These are phyloP conservation scores for Xylona heveae DNA, from an alignment of 495 filamentous ascomycete genomes.

Conservation along the genomic window DNA sequence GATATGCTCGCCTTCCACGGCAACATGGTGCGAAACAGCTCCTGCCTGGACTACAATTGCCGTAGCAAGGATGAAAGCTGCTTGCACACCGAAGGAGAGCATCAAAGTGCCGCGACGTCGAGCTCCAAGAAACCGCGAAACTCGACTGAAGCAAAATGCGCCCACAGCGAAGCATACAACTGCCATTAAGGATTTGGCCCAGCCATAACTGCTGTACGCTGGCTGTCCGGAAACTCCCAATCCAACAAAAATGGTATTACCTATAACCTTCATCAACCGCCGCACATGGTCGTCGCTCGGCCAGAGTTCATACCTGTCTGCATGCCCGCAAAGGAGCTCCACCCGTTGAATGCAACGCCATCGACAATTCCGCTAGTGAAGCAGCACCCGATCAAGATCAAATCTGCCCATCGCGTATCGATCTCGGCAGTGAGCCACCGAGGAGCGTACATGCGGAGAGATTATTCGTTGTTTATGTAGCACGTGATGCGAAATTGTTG, in stretches of 20 bases:
- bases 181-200: background rate
- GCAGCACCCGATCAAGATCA: conserved; percentile 25
- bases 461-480: no score
- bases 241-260: background rate
- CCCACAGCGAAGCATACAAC: background rate
- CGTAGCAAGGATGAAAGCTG: conserved; percentile 30
- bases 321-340: conserved; percentile 31
- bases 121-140: conserved; percentile 1
- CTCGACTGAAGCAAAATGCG: background rate
- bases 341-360: conserved; percentile 28
- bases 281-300: no score
- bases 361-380: conserved; percentile 27
- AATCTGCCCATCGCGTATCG: conserved; percentile 17
- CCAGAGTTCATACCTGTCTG: conserved; percentile 31
- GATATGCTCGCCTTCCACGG: conserved; percentile 14
- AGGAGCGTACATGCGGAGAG: no score
- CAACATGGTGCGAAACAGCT: conserved; percentile 19
- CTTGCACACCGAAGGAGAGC: conserved; percentile 35
- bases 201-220: background rate
- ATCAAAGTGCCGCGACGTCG: conserved; percentile 29
- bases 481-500: no score
- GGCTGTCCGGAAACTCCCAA: background rate
- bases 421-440: no score
- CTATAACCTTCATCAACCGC: no score
- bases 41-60: conserved; percentile 32